These are phyloP conservation scores for Crataegus laevigata DNA, from an alignment of 306 rosid genomes.

Conservation along the genomic window DNA sequence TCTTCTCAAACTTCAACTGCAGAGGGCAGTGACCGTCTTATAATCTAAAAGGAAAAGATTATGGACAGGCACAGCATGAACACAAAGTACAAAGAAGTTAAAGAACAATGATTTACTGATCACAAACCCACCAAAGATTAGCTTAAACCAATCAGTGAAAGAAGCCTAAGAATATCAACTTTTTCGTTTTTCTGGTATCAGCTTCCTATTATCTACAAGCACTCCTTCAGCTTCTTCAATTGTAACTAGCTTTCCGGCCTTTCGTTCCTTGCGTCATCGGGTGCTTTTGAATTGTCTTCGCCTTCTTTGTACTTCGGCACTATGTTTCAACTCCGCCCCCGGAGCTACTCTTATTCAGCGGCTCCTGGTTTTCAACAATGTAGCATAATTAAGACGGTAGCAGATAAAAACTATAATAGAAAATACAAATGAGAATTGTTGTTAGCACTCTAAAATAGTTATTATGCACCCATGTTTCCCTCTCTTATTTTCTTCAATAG, in stretches of 20 bases:
- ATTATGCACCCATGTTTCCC: background rate
- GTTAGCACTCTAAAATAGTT: background rate
- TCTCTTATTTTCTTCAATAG: background rate
- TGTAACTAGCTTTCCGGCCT: background rate
- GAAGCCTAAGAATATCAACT: background rate
- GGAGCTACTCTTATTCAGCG: background rate
- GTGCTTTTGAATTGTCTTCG: background rate
- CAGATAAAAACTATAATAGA: background rate
- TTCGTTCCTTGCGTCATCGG: background rate
- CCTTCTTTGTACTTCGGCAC: background rate
- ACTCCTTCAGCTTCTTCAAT: background rate
- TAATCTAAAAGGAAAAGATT: background rate
- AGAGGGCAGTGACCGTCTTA: background rate
- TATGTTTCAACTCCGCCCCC: background rate
- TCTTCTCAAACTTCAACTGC: background rate
- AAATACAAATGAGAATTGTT: background rate
- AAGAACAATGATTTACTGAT: background rate
- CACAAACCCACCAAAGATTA: background rate
- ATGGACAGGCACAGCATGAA: background rate
- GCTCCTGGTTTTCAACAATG: slow-evolving; percentile 4
- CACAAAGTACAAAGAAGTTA: background rate
- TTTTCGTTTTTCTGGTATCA: background rate
- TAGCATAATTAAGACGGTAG: background rate
- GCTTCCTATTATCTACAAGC: background rate
- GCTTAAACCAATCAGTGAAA: background rate